Base-by-base conservation (phyloP, 75 land plant genomes). In the Ceratopteris richardii region DNA sequence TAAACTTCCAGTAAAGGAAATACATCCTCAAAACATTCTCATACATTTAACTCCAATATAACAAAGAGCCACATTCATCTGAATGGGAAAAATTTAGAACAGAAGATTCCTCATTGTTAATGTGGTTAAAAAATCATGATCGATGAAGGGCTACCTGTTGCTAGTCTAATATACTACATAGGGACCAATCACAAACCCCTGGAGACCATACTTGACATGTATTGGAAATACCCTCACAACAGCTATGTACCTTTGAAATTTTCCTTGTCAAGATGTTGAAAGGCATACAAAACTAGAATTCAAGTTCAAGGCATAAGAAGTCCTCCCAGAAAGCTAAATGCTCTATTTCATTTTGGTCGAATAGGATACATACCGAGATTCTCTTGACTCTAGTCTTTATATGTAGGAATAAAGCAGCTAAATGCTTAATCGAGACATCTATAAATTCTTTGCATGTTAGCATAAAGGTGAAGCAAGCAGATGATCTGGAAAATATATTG, bases 381-480 rank as follows among this genome's bases (percentile, higher is more conserved):
- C 67, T 91, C 43, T 70, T 91, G 55, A 91, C 88, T 72, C 94
- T 94, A 17, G 97, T 93, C 53, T 73, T 93, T 60, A 88, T 93
- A 40, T 93, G 98, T 73, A 70, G 95, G 46, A 93, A 93, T 76
- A 95, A 85, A 62, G 82, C 98, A 67, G 98, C 88, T 51, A 92
- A 88, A 64, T 93, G 98, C 70, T 75, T 93, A 63, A 93, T 93
- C 46, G 98, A 93, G 62, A 85, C 98, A 41, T 93, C 98, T 41
- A 85, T 93, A 18, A 93, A 93, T 76, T 93, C 98, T 56, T 73
- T 93, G 29, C 87, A 90, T 19, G 83, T 93, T 67, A 93, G 98
- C 71, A 86, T 93, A 47, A 93, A 93, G 98, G 98, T 93, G 37
- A 93, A 85, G 72, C 98, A 93, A 67, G 72, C 98, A 51, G 98